Evolutionary conservation across 2,329 filamentous ascomycete species (phyloP).

Genomic region (Lachnellula cervina): DNA sequence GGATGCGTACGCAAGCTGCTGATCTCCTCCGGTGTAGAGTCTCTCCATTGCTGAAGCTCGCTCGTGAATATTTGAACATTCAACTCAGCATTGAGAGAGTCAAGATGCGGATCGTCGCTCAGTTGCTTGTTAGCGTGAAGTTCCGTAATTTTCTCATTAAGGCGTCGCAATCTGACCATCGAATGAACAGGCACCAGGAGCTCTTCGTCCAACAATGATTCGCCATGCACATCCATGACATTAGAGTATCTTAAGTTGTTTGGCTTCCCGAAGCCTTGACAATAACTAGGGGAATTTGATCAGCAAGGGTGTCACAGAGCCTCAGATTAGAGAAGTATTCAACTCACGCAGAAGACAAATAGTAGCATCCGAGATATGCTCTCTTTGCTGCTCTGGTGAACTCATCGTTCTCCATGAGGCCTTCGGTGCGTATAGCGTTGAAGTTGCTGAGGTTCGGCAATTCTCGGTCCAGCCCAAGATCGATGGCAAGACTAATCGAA

Average conservation of each 20-base stretch:
- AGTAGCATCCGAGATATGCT: slow-evolving; percentile 31
- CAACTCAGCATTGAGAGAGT: slow-evolving; percentile 20
- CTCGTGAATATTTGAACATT: slow-evolving; percentile 23
- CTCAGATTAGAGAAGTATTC: not conserved
- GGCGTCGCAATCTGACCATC: slow-evolving; percentile 20
- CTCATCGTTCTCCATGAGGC: slow-evolving; percentile 15
- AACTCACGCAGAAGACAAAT: slow-evolving; percentile 27
- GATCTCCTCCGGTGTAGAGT: slow-evolving; percentile 11
- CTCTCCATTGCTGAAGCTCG: slow-evolving; percentile 24
- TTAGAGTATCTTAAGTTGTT: slow-evolving; percentile 22
- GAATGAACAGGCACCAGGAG: slow-evolving; percentile 10
- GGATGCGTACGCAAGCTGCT: slow-evolving; percentile 15
- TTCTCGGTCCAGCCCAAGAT: slow-evolving; percentile 29
- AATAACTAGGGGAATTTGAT: slow-evolving; percentile 12
- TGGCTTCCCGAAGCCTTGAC: slow-evolving; percentile 24
- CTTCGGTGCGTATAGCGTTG: slow-evolving; percentile 15
- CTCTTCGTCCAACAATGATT: slow-evolving; percentile 12
- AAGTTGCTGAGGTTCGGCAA: slow-evolving; percentile 18
- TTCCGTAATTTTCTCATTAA: slow-evolving; percentile 17
- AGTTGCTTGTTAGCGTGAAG: slow-evolving; percentile 4
- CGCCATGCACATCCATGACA: slow-evolving; percentile 18
- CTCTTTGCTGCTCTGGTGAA: slow-evolving; percentile 24
- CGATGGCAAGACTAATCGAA: slow-evolving; percentile 30
- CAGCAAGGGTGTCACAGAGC: not conserved
- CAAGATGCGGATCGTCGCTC: slow-evolving; percentile 9